These are phyloP conservation scores for Akanthomyces lecanii DNA, from an alignment of 2,329 filamentous ascomycete genomes.

Conservation along the genomic window DNA sequence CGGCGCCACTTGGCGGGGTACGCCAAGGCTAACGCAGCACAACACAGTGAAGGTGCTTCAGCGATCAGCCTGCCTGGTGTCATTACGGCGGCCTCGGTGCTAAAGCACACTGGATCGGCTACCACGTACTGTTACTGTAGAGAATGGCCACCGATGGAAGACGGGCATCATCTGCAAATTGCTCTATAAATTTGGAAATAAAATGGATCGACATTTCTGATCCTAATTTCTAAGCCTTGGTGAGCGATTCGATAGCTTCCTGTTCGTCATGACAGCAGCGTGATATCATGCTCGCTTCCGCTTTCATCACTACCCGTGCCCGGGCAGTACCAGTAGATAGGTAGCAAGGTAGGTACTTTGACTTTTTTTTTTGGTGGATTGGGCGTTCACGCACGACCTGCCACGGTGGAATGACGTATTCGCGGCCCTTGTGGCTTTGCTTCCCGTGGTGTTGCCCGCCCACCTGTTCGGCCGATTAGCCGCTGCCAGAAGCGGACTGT, in stretches of 20 bases:
- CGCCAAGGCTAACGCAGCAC: too few relatives aligned
- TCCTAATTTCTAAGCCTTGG: too few relatives aligned
- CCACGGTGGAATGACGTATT: constrained; percentile 9
- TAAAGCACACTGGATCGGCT: too few relatives aligned
- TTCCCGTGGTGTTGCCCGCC: too few relatives aligned
- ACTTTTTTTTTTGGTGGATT: neutral
- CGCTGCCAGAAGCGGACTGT: constrained; percentile 12
- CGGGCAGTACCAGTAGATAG: too few relatives aligned
- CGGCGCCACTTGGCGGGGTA: too few relatives aligned
- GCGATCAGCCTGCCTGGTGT: neutral
- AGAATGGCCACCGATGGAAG: neutral
- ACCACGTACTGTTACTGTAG: neutral
- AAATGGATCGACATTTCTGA: neutral
- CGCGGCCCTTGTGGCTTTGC: neutral
- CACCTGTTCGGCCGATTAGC: neutral
- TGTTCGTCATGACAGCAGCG: constrained; percentile 1
- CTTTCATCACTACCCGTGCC: neutral
- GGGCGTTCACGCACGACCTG: neutral
- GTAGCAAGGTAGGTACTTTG: neutral
- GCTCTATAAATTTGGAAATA: neutral
- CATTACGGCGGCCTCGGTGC: too few relatives aligned
- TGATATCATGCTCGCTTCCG: constrained; percentile 11
- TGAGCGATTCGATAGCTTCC: neutral
- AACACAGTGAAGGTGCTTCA: neutral
- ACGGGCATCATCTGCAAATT: too few relatives aligned